phyloP scores from a whole-genome alignment of 164 flowering plant genomes.

The Liquidambar formosana region DNA sequence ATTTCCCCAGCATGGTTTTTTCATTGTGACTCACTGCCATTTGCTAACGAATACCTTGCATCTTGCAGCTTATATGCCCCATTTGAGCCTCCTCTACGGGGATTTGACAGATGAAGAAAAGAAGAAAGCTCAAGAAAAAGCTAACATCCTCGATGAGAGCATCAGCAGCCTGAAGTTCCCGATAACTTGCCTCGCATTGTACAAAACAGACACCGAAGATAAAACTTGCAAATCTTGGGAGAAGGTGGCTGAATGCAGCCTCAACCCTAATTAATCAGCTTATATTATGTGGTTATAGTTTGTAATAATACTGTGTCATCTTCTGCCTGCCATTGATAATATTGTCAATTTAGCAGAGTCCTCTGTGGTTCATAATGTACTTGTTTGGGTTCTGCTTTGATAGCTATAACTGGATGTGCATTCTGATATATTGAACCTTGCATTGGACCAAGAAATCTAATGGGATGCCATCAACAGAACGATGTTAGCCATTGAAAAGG shows the following conservation, averaged over 20 bases:
- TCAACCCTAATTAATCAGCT: constrained; percentile 26
- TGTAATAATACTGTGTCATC: too few species aligned
- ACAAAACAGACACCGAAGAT: constrained; percentile 80
- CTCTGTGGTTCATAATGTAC: too few species aligned
- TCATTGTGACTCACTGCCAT: not conserved
- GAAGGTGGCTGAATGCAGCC: constrained; percentile 62
- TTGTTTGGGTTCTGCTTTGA: too few species aligned
- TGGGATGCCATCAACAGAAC: too few species aligned
- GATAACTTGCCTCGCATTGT: constrained; percentile 62
- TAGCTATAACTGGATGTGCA: too few species aligned
- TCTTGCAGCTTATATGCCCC: constrained; percentile 92
- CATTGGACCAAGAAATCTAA: too few species aligned
- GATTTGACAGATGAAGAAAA: constrained; percentile 84
- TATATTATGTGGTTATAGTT: too few species aligned
- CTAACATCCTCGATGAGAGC: constrained; percentile 50
- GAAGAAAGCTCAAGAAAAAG: constrained; percentile 72
- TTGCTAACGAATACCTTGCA: not conserved
- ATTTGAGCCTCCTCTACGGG: constrained; percentile 82
- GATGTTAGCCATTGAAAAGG: too few species aligned
- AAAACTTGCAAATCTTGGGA: constrained; percentile 83
- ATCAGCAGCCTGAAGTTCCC: constrained; percentile 56
- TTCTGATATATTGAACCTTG: too few species aligned
- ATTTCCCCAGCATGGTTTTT: too few species aligned
- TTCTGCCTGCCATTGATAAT: too few species aligned
- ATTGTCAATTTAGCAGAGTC: too few species aligned